Percentiles rank a stretch among this genome's conserved stretches.
phyloP scores from a whole-genome alignment of 805 yeast species.

The Nakazawaea wickerhamii region DNA sequence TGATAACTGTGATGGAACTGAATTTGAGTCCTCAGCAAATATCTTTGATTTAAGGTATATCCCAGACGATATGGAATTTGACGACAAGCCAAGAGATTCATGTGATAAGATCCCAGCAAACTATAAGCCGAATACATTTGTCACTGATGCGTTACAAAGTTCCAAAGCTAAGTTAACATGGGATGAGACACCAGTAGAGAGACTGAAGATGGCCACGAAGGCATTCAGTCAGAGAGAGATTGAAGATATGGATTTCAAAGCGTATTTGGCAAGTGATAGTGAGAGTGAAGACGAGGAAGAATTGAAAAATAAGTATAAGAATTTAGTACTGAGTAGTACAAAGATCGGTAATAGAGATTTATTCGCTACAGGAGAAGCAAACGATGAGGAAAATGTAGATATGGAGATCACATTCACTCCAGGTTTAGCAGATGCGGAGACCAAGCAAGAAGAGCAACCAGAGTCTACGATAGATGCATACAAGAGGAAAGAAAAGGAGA shows the following conservation, averaged over 20 bases:
- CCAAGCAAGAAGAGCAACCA: constrained; percentile 40
- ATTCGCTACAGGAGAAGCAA: constrained; percentile 30
- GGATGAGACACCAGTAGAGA: constrained; percentile 97
- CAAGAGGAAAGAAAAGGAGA: constrained; percentile 86
- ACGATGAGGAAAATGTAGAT: constrained; percentile 64
- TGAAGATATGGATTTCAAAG: constrained; percentile 87
- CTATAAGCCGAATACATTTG: constrained; percentile 75
- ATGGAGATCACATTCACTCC: constrained; percentile 97
- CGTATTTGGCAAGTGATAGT: constrained; percentile 80
- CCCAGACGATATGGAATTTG: constrained; percentile 90
- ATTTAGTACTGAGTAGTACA: constrained; percentile 41
- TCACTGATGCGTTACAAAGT: constrained; percentile 93
- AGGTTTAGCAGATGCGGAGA: constrained; percentile 50
- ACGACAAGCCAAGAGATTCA: constrained; percentile 65
- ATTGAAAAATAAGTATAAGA: constrained; percentile 55
- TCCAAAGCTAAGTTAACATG: constrained; percentile 95
- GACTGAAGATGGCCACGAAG: constrained; percentile 67
- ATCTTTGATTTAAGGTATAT: constrained; percentile 87
- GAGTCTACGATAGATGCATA: constrained; percentile 76
- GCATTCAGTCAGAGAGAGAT: constrained; percentile 86
- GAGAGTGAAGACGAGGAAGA: constrained; percentile 45
- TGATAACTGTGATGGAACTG: constrained; percentile 88
- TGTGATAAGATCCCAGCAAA: constrained; percentile 69
- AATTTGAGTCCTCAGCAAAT: constrained; percentile 93
- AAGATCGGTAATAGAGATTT: constrained; percentile 30